These are phyloP conservation scores for Sugiyamaella marilandica DNA, from an alignment of 805 yeast species.

Conservation along the genomic window DNA sequence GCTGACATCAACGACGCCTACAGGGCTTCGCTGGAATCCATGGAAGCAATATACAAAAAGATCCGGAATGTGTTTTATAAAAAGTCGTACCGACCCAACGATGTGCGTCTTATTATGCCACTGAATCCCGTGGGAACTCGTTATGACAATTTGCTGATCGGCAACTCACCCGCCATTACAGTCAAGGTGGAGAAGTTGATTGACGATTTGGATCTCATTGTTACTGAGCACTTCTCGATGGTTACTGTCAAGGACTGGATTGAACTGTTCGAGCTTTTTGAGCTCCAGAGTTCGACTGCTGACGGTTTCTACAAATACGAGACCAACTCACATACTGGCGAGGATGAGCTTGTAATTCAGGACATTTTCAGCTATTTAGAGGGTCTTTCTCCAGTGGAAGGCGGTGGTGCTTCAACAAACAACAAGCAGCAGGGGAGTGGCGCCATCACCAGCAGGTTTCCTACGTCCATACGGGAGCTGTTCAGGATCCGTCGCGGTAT, in stretches of 20 bases:
- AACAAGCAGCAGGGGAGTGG: conserved; percentile 32
- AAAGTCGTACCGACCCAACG: conserved; percentile 32
- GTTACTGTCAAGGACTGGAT: conserved; percentile 74
- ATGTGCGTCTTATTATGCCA: conserved; percentile 25
- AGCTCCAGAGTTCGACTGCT: conserved; percentile 57
- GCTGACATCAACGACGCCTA: conserved; percentile 18
- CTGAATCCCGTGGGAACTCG: conserved; percentile 18
- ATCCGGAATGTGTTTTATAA: conserved; percentile 55
- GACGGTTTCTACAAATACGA: conserved; percentile 52
- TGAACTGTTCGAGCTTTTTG: conserved; percentile 65
- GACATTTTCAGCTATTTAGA: conserved; percentile 70
- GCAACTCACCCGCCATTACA: conserved; percentile 11
- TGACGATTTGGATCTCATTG: conserved; percentile 56
- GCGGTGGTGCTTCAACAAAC: conserved; percentile 36
- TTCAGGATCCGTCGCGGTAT: conserved; percentile 65
- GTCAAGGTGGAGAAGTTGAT: conserved; percentile 53
- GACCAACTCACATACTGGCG: conserved; percentile 35
- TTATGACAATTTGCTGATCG: conserved; percentile 19
- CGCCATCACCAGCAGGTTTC: conserved; percentile 47
- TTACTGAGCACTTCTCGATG: conserved; percentile 51
- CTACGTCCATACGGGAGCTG: conserved; percentile 61
- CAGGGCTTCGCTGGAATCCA: conserved; percentile 24
- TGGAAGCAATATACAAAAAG: conserved; percentile 49
- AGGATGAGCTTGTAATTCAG: conserved; percentile 55
- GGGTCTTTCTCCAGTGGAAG: conserved; percentile 37